Base-by-base conservation (phyloP, 1,284 basidiomycete genomes). In the Naganishia albida region DNA sequence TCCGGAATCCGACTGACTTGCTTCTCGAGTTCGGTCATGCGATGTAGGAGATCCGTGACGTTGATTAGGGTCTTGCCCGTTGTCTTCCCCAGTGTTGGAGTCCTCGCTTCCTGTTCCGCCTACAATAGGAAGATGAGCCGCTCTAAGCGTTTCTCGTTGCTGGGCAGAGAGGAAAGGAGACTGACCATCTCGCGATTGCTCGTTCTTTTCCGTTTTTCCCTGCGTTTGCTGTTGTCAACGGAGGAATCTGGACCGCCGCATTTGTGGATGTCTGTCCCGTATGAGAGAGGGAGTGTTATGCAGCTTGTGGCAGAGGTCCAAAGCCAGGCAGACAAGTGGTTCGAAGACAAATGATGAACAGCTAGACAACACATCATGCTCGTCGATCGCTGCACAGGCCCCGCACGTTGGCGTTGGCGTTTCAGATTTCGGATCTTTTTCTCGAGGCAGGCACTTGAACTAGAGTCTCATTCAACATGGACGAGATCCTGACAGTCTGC, bases 1-100 rank as follows among this genome's bases (percentile, higher is more conserved):
- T 25, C 57, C 28, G 57, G 38, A 13, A 60, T 50, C n/a, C 57
- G 57, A 28, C n/a, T 25, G 23, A 60, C 57, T 15, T 39, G 57
- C 23, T 50, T 39, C 38, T 60, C 57, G 8, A 60, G 26, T 6
- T 18, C 57, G 8, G 44, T 38, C 6, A 60, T 50, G 10, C 46
- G 43, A 46, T 50, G 26, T 20, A 60, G n/a, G n/a, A 60, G 46
- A 4, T 26, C 20, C 34, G 57, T 60, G 23, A 60, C 28, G 2
- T 23, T 50, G 28, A 60, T 49, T 23, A 60, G 20, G 13, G 46
- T 60, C 46, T 60, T 60, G 30, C 16, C 39, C n/a, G 34, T 46
- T 1, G 38, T 13, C 7, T 18, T 43, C 13, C 39, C 25, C 7
- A 39, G 34, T 13, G 23, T 20, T 6, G 44, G 44, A 20, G 46